Base-by-base conservation (phyloP, 371 early-diverging fungal species). In the Mucor irregularis region DNA sequence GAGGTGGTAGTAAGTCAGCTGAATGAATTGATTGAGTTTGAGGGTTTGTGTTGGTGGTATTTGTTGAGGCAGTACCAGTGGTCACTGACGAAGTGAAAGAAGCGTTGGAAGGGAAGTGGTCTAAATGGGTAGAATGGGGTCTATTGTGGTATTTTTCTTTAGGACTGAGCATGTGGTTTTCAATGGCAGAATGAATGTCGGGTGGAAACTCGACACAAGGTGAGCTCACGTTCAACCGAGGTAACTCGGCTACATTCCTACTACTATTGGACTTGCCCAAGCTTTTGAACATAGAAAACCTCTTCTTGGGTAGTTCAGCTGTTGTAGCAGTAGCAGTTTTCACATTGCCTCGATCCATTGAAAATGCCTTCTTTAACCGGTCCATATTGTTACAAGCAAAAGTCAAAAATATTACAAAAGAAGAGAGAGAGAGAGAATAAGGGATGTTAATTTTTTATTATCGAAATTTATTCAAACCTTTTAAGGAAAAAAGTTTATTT, bases 1-100 rank as follows among this genome's bases (percentile, higher is more conserved):
- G 1, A 7, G 35, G 35, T 35, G 35, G 16, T 14, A 5, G 16
- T 14, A 33, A 14, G 2, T 49, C 49, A 24, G 30, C 24, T 34
- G 35, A 49, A 34, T 49, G 49, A 34, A 49, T 49, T 7, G 45
- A 44, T 44, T 44, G 45, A n/a, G n/a, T n/a, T n/a, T n/a, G n/a
- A n/a, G n/a, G n/a, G n/a, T n/a, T n/a, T n/a, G n/a, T 26, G 13
- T 3, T 1, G 10, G 28, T 16, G 28, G 25, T 26, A 28, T 45
- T 7, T 35, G 35, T 35, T 35, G 35, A 35, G 16, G 13, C 16
- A 14, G 35, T n/a, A 35, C 16, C 16, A 14, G 35, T n/a, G 16
- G 35, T 35, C 5, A 35, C 5, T 14, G 35, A 35, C 13, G 35
- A 35, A 35, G 7, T 35, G 13, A 35, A 35, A 35, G 35, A 35